A percentile compares a stretch with the other conserved stretches of the same genome.
Conservation (phyloP, 1,139 yeast species). For the Sugiyamaella neomexicana region DNA sequence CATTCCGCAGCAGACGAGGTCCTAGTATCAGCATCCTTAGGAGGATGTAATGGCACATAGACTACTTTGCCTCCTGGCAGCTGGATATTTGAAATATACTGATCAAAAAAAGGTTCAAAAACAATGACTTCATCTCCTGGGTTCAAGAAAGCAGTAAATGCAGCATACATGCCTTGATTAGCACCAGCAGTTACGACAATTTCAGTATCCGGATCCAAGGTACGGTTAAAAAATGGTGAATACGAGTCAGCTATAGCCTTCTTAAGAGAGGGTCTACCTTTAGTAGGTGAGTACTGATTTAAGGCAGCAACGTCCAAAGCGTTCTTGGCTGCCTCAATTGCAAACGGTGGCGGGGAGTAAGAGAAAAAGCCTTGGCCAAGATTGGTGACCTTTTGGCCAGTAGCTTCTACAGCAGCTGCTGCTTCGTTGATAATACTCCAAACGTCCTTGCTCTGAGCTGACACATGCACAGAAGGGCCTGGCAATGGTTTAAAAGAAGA, state of each 20-base stretch:
- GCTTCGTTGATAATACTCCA: constrained; percentile 95
- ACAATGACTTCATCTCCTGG: constrained; percentile 95
- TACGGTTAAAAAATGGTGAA: constrained; percentile 61
- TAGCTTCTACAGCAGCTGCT: constrained; percentile 75
- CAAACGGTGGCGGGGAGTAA: constrained; percentile 89
- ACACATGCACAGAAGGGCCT: constrained; percentile 30
- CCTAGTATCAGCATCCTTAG: constrained; percentile 63
- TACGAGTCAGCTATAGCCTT: constrained; percentile 70
- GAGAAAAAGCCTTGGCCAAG: constrained; percentile 97
- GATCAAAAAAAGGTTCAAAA: constrained; percentile 97
- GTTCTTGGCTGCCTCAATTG: constrained; percentile 73
- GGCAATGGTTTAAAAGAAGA: constrained; percentile 27
- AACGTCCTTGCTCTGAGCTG: constrained; percentile 60
- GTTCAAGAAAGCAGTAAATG: constrained; percentile 79
- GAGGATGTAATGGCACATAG: constrained; percentile 82
- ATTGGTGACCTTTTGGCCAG: constrained; percentile 74
- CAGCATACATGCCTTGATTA: constrained; percentile 87
- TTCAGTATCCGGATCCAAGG: constrained; percentile 58
- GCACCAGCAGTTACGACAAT: constrained; percentile 93
- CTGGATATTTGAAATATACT: constrained; percentile 89
- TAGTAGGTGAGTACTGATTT: constrained; percentile 91
- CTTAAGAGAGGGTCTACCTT: constrained; percentile 77
- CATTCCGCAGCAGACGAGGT: constrained; percentile 82
- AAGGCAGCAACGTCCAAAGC: constrained; percentile 70
- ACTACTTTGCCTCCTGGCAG: constrained; percentile 89